phyloP scores from a whole-genome alignment of 2,329 filamentous ascomycete species.

The Pochonia chlamydosporia region DNA sequence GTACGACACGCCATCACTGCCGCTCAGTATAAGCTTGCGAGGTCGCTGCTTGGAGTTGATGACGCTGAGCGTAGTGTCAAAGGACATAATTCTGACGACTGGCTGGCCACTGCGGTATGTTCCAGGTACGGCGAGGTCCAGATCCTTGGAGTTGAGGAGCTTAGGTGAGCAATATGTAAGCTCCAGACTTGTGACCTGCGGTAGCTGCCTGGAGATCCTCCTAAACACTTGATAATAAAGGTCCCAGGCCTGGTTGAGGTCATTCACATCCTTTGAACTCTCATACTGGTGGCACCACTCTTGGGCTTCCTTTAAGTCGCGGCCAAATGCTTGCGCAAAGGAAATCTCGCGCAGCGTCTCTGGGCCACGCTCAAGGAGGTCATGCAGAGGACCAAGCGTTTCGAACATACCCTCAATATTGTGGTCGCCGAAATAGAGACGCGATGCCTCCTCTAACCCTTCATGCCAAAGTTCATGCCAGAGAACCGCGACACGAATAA shows the following conservation, averaged over 20 bases:
- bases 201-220: constrained; percentile 87
- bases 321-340: constrained; percentile 94
- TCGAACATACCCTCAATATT: constrained; percentile 98
- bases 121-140: constrained; percentile 92
- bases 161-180: constrained; percentile 96
- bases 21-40: constrained; percentile 79
- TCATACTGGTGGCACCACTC: constrained; percentile 95
- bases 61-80: constrained; percentile 83
- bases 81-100: constrained; percentile 79
- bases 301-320: constrained; percentile 88
- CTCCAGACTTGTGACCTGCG: constrained; percentile 87
- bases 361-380: constrained; percentile 82
- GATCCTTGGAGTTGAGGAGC: constrained; percentile 74
- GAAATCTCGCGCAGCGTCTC: constrained; percentile 94
- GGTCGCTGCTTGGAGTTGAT: constrained; percentile 97
- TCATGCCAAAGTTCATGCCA: constrained; percentile 99
- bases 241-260: constrained; percentile 98
- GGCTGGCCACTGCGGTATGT: constrained; percentile 78
- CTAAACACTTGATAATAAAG: constrained; percentile 98
- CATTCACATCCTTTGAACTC: constrained; percentile 80
- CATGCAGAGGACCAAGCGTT: constrained; percentile 83
- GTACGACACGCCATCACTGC: constrained; percentile 83
- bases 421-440: constrained; percentile 94
- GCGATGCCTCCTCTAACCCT: constrained; percentile 90
- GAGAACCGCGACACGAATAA: constrained; percentile 92